Base-by-base conservation (phyloP, 2,329 filamentous ascomycete species). In the Lachnellula willkommii region DNA sequence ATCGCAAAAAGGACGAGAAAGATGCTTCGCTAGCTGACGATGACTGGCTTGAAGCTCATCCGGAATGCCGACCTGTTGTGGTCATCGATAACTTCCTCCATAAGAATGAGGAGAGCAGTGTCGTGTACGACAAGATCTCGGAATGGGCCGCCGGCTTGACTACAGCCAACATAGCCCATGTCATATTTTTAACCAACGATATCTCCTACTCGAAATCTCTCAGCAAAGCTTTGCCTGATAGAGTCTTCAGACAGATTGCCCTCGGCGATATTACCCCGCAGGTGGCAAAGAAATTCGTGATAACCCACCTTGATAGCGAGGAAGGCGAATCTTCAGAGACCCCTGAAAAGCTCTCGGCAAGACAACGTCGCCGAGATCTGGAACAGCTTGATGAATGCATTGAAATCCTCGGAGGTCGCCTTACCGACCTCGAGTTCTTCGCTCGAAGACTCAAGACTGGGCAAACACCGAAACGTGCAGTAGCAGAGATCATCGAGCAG, bases 341-440 rank as follows among this genome's bases (percentile, higher is more conserved):
- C 1, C 53, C 57, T 2, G 61, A 65, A 8, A 61, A 61, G 64
- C 70, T 60, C 68, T 64, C 66, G 0, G 69, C 28, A 56, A 47
- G 59, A 3, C 65, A 69, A 50, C 66, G 68, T 36, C 50, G 48
- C 45, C 60, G 69, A 11, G 80, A 91, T 60, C 75, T 94, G 6
- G 70, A 72, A 1, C 89, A 92, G 60, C 79, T 99, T 1, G 91
- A 96, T 66, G 79, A 79, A 28, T 92, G 89, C 63, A 95, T 97
- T 61, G 81, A 85, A 28, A 81, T 85, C 0, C 80, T 99, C 1
- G 94, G 94, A 22, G 94, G 94, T 2, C 89, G 94, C 3, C 79
- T 99, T n/a, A 96, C 91, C 0, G 94, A 99, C 68, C 84, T 99
- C 20, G 93, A 97, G 69, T 95, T 94, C 68, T 83, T 99, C 45